Percentiles rank a stretch among this genome's conserved stretches.
Evolutionary conservation across 805 yeast species (phyloP).

Genomic region (Monosporozyma yasuniensis): DNA sequence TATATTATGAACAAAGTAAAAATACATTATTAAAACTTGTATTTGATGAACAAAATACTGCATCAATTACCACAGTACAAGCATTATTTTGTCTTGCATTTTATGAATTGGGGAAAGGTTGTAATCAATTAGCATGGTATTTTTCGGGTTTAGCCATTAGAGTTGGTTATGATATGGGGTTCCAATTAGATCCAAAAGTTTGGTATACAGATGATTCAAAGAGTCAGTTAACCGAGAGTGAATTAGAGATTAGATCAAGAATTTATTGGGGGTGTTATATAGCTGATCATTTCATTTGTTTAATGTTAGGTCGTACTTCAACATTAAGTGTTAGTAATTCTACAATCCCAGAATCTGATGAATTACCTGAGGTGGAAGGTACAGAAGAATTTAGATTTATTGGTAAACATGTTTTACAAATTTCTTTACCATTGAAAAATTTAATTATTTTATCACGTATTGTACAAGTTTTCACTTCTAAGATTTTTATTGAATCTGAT

Average conservation of each 20-base stretch:
- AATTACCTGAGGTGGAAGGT: slow-evolving; percentile 52
- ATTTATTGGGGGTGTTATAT: slow-evolving; percentile 61
- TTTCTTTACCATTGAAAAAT: slow-evolving; percentile 34
- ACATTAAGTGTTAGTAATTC: slow-evolving; percentile 47
- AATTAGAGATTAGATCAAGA: slow-evolving; percentile 47
- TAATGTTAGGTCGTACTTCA: slow-evolving; percentile 51
- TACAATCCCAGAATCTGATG: slow-evolving; percentile 50
- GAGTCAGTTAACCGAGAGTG: slow-evolving; percentile 38
- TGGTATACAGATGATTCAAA: slow-evolving; percentile 39
- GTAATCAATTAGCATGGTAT: slow-evolving; percentile 54
- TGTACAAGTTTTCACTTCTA: slow-evolving; percentile 30
- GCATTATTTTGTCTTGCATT: slow-evolving; percentile 49
- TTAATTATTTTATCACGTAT: slow-evolving; percentile 36
- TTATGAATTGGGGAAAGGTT: slow-evolving; percentile 53
- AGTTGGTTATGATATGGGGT: slow-evolving; percentile 58
- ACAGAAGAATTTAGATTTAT: slow-evolving; percentile 48
- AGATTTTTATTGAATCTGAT: slow-evolving; percentile 28
- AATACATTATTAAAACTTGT: slow-evolving; percentile 32
- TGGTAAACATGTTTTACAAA: slow-evolving; percentile 25
- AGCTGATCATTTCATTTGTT: slow-evolving; percentile 55
- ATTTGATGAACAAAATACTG: slow-evolving; percentile 30
- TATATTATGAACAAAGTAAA: slow-evolving; percentile 42
- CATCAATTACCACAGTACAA: slow-evolving; percentile 48
- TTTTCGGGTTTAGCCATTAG: slow-evolving; percentile 53
- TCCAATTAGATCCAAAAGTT: slow-evolving; percentile 51